These are phyloP conservation scores for Mimosa bimucronata DNA, from an alignment of 306 rosid species.

Conservation along the genomic window DNA sequence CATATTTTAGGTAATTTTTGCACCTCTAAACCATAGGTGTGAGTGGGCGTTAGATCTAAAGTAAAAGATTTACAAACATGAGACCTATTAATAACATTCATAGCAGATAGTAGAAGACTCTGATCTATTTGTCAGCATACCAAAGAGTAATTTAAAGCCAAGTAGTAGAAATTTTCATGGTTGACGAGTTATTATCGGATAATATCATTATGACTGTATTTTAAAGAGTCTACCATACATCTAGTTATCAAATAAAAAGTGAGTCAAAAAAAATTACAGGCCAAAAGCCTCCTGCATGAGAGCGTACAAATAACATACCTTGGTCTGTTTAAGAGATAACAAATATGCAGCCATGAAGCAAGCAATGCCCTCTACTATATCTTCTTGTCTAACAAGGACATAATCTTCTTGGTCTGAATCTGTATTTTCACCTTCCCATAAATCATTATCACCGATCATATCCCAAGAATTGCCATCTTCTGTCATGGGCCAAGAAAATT, in stretches of 20 bases:
- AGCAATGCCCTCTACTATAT: conserved; percentile 92
- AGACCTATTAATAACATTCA: neutral
- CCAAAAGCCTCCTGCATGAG: conserved; percentile 16
- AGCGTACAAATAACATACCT: conserved; percentile 51
- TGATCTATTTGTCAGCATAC: neutral
- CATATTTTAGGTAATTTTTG: neutral
- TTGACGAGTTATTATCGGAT: neutral
- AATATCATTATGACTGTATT: conserved; percentile 23
- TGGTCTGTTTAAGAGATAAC: conserved; percentile 85
- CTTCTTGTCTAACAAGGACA: conserved; percentile 90
- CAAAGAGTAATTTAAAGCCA: neutral
- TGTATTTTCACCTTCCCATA: conserved; percentile 72
- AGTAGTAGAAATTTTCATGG: neutral
- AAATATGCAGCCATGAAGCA: conserved; percentile 97
- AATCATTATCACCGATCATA: conserved; percentile 73
- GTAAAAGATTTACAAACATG: neutral
- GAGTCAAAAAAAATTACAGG: neutral
- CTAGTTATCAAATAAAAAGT: neutral
- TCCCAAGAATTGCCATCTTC: conserved; percentile 96
- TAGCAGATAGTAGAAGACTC: neutral
- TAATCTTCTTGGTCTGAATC: conserved; percentile 75
- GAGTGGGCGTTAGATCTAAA: neutral
- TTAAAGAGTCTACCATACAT: neutral
- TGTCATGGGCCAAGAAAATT: conserved; percentile 41
- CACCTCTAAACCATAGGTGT: neutral